Evolutionary conservation across 306 rosid genomes (phyloP).

Genomic region (Lathyrus oleraceus): DNA sequence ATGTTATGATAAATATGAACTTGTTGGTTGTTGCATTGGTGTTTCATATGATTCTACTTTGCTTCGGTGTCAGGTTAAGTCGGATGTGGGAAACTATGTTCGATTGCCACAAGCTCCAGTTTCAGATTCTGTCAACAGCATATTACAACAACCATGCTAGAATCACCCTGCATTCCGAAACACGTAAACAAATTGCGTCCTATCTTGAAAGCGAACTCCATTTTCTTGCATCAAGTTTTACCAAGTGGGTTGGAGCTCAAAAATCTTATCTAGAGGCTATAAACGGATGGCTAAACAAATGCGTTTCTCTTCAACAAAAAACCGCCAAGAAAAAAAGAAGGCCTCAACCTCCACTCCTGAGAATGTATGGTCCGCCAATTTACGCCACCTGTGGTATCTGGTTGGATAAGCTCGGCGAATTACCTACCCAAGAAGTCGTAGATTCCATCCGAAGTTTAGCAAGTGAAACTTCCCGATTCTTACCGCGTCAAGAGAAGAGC

Average conservation of each 20-base stretch:
- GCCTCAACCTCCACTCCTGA: conserved; percentile 29
- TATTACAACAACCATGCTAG: conserved; percentile 48
- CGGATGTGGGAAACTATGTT: conserved; percentile 95
- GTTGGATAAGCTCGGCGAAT: conserved; percentile 51
- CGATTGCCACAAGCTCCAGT: conserved; percentile 81
- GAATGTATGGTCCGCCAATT: conserved; percentile 71
- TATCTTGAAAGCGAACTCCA: conserved; percentile 67
- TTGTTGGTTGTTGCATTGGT: conserved; percentile 9
- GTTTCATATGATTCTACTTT: conserved; percentile 31
- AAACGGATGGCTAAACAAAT: conserved; percentile 75
- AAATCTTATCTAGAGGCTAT: conserved; percentile 63
- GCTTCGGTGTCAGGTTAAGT: conserved; percentile 60
- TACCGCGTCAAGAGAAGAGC: conserved; percentile 73
- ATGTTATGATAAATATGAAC: conserved; percentile 15
- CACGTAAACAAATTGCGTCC: conserved; percentile 55
- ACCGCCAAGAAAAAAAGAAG: conserved; percentile 56
- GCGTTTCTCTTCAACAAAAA: conserved; percentile 56
- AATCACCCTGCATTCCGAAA: conserved; percentile 54
- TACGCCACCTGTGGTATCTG: conserved; percentile 63
- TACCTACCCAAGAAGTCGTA: conserved; percentile 51
- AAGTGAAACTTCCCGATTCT: conserved; percentile 52
- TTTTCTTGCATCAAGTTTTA: conserved; percentile 60
- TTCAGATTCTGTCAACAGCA: conserved; percentile 56
- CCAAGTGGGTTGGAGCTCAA: conserved; percentile 80
- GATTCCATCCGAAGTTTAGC: conserved; percentile 64